Base-by-base conservation (phyloP, 2,329 filamentous ascomycete species). In the Fusarium bulbicola region DNA sequence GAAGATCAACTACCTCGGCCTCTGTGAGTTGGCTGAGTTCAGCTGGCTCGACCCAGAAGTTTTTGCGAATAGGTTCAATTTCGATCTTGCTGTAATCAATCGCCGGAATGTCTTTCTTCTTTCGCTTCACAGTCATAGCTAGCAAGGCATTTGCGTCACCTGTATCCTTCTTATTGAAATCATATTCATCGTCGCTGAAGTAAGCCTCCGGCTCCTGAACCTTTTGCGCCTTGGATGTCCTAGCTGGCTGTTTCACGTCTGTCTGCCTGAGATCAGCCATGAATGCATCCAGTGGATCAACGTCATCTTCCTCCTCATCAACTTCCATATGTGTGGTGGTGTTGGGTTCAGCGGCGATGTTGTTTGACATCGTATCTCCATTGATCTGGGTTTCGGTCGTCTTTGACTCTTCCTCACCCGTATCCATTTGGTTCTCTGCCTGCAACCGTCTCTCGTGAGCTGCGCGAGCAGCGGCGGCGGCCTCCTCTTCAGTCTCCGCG, bases 201-300 rank as follows among this genome's bases (percentile, higher is more conserved):
- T 98, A 93, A 13, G 95, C 90, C 80, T 97, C 92, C 4, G 94
- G 93, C 77, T 93, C 91, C 62, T 92, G 90, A 49, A 86, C 81
- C 75, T 88, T 88, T 70, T 86, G 87, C 53, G 85, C 85, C 37
- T 77, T 69, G 5, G 76, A 57, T 45, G 68, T 54, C 47, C 78
- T 80, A 46, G 69, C 64, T n/a, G 80, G 77, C 56, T 81, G 81
- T 59, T 82, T 84, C 70, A 88, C 81, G 62, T 90, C 87, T 7
- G 92, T 82, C 43, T 87, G 82, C 61, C 88, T 86, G 21, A 91
- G 86, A 68, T 88, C 90, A 59, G 91, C 92, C 96, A 99, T 99
- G 84, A 97, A 99, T n/a, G 95, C 95, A 84, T 99, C 96, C 42
- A 99, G 86, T 13, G 96, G 94, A 80, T 99, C 96, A 40, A 96